Percentiles rank a stretch among this genome's conserved stretches.
Conservation (phyloP, 2,329 filamentous ascomycete genomes). For the Epichloe baconii region DNA sequence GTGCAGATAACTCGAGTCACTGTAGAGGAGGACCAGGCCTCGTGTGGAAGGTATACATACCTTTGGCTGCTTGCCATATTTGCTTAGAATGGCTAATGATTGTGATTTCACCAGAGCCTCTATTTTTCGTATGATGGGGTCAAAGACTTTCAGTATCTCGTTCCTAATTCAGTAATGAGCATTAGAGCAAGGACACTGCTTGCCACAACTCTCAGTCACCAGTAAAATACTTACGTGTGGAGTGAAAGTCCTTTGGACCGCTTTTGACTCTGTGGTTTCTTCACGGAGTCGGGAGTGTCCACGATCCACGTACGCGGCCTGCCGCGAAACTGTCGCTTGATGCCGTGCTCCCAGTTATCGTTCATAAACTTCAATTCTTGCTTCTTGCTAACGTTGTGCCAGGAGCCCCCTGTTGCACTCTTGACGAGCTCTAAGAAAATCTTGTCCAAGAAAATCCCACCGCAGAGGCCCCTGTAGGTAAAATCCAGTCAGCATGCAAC, state of each 20-base stretch:
- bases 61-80: conserved; percentile 12
- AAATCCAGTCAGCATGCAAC: not conserved
- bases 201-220: not conserved
- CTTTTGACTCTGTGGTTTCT: not conserved
- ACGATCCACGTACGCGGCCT: conserved; percentile 9
- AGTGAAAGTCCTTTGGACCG: not conserved
- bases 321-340: conserved; percentile 15
- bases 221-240: not conserved
- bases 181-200: not conserved
- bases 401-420: conserved; percentile 6
- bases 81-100: conserved; percentile 7
- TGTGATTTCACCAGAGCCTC: conserved; percentile 14
- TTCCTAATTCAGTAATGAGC: not conserved
- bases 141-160: conserved; percentile 8
- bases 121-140: conserved; percentile 11
- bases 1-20: not conserved
- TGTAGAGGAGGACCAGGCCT: not conserved
- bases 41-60: conserved; percentile 8
- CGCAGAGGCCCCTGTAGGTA: conserved; percentile 22
- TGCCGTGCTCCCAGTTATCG: conserved; percentile 16
- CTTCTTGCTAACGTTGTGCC: not conserved
- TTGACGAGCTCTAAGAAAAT: conserved; percentile 18
- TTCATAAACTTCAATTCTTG: conserved; percentile 11
- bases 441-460: conserved; percentile 28
- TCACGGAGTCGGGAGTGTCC: conserved; percentile 7